Evolutionary conservation across 1,284 basidiomycete species (phyloP), one percentile per base, ranked within the genome.

Genomic region (Microbotryum violaceum): DNA sequence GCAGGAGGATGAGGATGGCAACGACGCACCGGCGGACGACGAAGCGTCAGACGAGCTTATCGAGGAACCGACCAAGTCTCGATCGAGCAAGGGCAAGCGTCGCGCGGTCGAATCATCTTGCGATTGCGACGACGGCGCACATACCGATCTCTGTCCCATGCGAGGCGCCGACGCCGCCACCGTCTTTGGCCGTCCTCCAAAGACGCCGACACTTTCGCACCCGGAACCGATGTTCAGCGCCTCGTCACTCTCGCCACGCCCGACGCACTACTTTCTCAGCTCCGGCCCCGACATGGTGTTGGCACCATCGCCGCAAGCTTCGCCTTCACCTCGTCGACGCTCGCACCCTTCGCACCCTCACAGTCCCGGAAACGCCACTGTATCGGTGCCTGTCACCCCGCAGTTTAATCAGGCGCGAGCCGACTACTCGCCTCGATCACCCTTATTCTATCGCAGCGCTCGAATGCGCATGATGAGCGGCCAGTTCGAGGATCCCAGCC

Each of bases 361-460:
- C 47, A 50, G 27, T 9, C 37, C 50, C 49, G 16, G 49, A n/a
- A 23, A 33, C 31, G 23, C 56, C 8, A 54, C 46, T 27, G 42
- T 45, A n/a, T 56, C 37, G 33, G 45, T 67, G 16, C 67, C 65
- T 6, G 53, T 57, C 29, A 66, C 67, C 6, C 67, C 67, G 16
- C 49, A 58, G 0, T 57, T 66, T n/a, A 57, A 58, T 16, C 52
- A 61, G 16, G 56, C 49, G 4, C 56, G 50, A 16, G 58, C 64
- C n/a, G 64, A 68, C 54, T 68, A 68, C 46, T 61, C 64, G 29
- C 67, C 67, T 6, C 58, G 62, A 21, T 66, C 64, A 29, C 67
- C 67, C 8, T 56, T 62, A 23, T 61, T 58, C 54, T 62, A 33
- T 48, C 65, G 65, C 49, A 54, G 55, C 2, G 54, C 56, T 9